Percentiles rank a stretch among this genome's conserved stretches.
phyloP scores from a whole-genome alignment of 768 basidiomycete species.

The Rhodotorula kratochvilovae region DNA sequence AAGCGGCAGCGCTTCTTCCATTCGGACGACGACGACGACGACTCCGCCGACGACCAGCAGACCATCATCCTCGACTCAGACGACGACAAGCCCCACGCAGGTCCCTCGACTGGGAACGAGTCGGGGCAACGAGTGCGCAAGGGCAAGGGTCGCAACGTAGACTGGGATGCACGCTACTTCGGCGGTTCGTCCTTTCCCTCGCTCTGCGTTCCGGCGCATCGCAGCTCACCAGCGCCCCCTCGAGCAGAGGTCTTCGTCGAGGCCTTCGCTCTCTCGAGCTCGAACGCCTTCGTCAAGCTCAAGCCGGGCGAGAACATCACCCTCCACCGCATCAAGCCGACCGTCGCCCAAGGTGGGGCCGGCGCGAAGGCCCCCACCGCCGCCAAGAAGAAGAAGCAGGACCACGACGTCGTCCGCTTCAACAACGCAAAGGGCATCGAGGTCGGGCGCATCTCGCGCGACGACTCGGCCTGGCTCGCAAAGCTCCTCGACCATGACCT shows the following conservation, averaged over 20 bases:
- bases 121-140: neutral
- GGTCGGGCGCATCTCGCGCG: conserved; percentile 70
- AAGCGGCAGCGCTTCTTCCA: conserved; percentile 22
- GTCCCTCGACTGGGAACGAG: neutral
- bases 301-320: conserved; percentile 20
- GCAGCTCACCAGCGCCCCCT: neutral
- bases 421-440: conserved; percentile 51
- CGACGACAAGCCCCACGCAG: neutral
- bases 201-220: neutral
- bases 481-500: conserved; percentile 60
- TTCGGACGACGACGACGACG: conserved; percentile 3
- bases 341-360: neutral
- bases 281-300: conserved; percentile 8
- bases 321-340: conserved; percentile 11
- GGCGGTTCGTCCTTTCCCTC: conserved; percentile 2
- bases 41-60: neutral
- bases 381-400: conserved; percentile 24
- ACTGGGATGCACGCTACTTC: conserved; percentile 11
- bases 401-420: conserved; percentile 38
- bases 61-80: neutral
- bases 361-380: conserved; percentile 3
- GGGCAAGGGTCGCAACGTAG: neutral
- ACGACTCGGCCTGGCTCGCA: conserved; percentile 67
- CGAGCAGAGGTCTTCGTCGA: conserved; percentile 16
- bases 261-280: conserved; percentile 7